Base-by-base conservation (phyloP, 2,329 filamentous ascomycete species). In the Aspergillus pseudotamarii region DNA sequence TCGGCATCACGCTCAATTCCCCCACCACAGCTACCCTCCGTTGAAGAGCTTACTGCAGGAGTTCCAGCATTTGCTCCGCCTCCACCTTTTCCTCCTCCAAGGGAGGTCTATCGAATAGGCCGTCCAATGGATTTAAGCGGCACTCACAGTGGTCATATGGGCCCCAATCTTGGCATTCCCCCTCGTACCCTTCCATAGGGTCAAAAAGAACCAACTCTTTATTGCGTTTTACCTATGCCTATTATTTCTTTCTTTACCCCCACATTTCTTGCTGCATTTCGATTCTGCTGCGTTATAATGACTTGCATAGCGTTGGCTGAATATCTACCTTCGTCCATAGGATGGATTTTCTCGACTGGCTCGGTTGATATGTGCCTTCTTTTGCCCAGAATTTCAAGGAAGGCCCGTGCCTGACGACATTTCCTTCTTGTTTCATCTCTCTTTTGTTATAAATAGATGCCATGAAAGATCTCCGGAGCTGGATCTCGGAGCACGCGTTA, bases 11-110 rank as follows among this genome's bases (percentile, higher is more conserved):
- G 73, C 62, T 79, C 76, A 76, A 70, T 74, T 63, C 71, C 71
- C 53, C 73, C 71, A 51, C 71, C 69, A 43, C 75, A 76, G 60
- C 75, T 83, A 51, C 80, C 81, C 5, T 82, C 80, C 3, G 74
- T 83, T 28, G 78, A 81, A 69, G 81, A 82, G 64, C 69, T 82
- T 57, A 81, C 80, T 5, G 80, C 80, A 43, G 80, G 80, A 11
- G 78, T 82, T 41, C 80, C 80, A 51, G 80, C 80, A 46, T 82
- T 79, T 63, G 76, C 79, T 34, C 72, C 79, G 38, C 69, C 65
- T 45, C 76, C 76, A 28, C 75, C 76, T 46, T 70, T 69, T 41
- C 71, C 72, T 58, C 70, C 71, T 45, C 71, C 75, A 61, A 72
- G 78, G 68, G 76, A 79, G 60, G 71, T 69, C 54, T 76, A 79